phyloP scores from a whole-genome alignment of 2,329 filamentous ascomycete genomes.

The Trichoderma guizhouense region DNA sequence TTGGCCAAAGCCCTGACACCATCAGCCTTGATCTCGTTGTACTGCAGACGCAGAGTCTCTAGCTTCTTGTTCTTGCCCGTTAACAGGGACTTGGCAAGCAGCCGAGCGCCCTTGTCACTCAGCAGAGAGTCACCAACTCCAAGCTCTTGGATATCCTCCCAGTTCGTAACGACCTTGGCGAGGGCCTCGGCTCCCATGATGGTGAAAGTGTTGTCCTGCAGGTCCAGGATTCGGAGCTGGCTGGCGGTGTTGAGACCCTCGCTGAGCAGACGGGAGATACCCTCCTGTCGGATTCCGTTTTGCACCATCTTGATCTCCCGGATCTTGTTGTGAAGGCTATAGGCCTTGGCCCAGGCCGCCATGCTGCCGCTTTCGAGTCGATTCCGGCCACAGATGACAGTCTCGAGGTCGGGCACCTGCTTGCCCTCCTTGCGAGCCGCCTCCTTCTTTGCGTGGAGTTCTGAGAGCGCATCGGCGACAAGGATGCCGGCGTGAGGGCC shows the following conservation, averaged over 20 bases:
- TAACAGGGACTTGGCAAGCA: constrained; percentile 69
- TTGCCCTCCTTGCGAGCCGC: constrained; percentile 68
- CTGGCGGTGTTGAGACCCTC: constrained; percentile 71
- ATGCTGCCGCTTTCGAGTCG: constrained; percentile 94
- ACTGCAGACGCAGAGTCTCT: constrained; percentile 79
- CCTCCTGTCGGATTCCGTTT: constrained; percentile 94
- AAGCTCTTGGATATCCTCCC: constrained; percentile 75
- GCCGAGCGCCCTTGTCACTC: constrained; percentile 69
- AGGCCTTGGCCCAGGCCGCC: constrained; percentile 89
- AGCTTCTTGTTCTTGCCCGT: constrained; percentile 76
- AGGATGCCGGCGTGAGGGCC: constrained; percentile 87
- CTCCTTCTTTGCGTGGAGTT: constrained; percentile 80
- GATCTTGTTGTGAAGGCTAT: constrained; percentile 76
- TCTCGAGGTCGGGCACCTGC: constrained; percentile 80
- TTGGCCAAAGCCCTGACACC: constrained; percentile 69
- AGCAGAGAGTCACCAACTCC: constrained; percentile 87
- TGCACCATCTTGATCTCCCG: constrained; percentile 95
- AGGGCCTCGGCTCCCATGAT: constrained; percentile 73
- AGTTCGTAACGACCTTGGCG: constrained; percentile 68
- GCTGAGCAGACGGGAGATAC: constrained; percentile 76
- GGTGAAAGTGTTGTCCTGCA: constrained; percentile 98
- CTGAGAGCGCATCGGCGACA: constrained; percentile 81
- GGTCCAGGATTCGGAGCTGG: constrained; percentile 72
- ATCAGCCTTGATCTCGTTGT: constrained; percentile 84
- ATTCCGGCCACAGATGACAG: constrained; percentile 96